Evolutionary conservation across 2,329 filamentous ascomycete species (phyloP).

Genomic region (Aureobasidium sp.): DNA sequence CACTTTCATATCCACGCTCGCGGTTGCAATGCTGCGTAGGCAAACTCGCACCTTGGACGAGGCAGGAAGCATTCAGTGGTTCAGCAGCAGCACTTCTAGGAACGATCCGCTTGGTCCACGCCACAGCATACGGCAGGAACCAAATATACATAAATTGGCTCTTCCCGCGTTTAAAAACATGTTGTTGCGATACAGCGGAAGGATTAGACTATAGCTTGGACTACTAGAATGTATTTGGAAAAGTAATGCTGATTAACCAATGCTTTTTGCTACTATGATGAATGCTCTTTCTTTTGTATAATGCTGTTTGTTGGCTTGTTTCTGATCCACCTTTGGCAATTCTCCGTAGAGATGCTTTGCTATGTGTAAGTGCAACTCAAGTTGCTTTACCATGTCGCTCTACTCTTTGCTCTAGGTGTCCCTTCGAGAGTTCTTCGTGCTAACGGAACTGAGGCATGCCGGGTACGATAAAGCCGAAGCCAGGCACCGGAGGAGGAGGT

Average conservation of each 20-base stretch:
- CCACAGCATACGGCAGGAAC: not conserved
- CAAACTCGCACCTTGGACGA: not conserved
- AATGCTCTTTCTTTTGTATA: not conserved
- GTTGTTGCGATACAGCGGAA: not conserved
- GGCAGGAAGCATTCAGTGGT: not conserved
- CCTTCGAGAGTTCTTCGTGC: not conserved
- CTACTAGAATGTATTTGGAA: not conserved
- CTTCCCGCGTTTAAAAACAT: not conserved
- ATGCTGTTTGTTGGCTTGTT: not conserved
- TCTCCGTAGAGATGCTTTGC: not conserved
- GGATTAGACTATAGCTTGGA: not conserved
- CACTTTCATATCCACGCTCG: too few species aligned
- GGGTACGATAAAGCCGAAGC: slow-evolving; percentile 30
- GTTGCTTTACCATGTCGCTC: not conserved
- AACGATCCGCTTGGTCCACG: not conserved
- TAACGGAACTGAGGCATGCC: slow-evolving; percentile 15
- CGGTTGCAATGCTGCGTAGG: not conserved
- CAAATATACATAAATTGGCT: not conserved
- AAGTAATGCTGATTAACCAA: not conserved
- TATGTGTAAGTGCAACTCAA: not conserved
- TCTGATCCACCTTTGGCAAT: not conserved
- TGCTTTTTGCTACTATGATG: not conserved
- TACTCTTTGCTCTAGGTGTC: too few species aligned
- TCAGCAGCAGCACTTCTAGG: not conserved
- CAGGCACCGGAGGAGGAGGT: slow-evolving; percentile 34